Evolutionary conservation across 192 early-diverging fungal species (phyloP).

Genomic region (Entomortierella lignicola): DNA sequence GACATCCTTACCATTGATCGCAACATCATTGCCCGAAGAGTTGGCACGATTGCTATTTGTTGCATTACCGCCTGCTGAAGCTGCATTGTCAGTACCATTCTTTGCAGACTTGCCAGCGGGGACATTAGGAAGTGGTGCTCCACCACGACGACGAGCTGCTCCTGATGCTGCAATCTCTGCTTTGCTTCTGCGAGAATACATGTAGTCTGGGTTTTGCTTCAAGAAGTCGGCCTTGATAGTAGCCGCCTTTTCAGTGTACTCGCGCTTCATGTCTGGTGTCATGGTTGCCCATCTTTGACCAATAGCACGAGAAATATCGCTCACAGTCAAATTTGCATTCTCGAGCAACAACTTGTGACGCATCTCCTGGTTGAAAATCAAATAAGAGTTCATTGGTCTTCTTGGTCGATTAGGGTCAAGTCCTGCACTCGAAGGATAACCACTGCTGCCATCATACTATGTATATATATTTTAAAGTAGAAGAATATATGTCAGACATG

Average conservation of each 20-base stretch:
- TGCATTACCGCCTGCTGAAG: neutral
- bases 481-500: no score
- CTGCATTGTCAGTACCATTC: neutral
- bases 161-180: slow-evolving; percentile 65
- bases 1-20: slow-evolving; percentile 53
- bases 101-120: slow-evolving; percentile 1
- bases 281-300: slow-evolving; percentile 65
- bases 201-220: slow-evolving; percentile 64
- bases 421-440: slow-evolving; percentile 6
- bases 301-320: slow-evolving; percentile 67
- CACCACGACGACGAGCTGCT: slow-evolving; percentile 46
- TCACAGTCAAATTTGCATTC: slow-evolving; percentile 68
- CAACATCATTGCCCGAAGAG: slow-evolving; percentile 1
- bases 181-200: slow-evolving; percentile 70
- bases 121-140: slow-evolving; percentile 1
- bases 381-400: slow-evolving; percentile 69
- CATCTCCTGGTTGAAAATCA: slow-evolving; percentile 72
- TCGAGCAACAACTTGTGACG: slow-evolving; percentile 63
- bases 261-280: slow-evolving; percentile 48
- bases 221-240: slow-evolving; percentile 61
- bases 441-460: slow-evolving; percentile 12
- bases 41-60: neutral
- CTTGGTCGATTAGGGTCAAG: slow-evolving; percentile 61
- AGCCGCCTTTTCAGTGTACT: slow-evolving; percentile 61
- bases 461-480: no score